Evolutionary conservation across 2,329 filamentous ascomycete species (phyloP).

Genomic region (Thermothelomyces thermophilus): DNA sequence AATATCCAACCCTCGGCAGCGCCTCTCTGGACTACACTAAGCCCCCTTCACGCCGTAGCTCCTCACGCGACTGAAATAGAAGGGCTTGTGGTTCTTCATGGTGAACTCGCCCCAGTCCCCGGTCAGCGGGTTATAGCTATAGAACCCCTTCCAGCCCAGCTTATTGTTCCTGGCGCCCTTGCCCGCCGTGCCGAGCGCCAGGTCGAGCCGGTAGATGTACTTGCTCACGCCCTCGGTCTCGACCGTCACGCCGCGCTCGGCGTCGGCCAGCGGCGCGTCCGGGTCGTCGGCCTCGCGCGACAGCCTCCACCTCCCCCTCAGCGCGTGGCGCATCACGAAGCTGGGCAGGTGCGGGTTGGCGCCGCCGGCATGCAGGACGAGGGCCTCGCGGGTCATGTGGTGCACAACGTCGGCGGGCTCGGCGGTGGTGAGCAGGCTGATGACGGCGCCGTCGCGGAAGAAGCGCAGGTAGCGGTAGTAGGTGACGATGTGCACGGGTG

Average conservation of each 20-base stretch:
- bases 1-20: not conserved
- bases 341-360: slow-evolving; percentile 37
- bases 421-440: slow-evolving; percentile 72
- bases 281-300: slow-evolving; percentile 30
- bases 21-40: slow-evolving; percentile 17
- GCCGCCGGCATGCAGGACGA: slow-evolving; percentile 41
- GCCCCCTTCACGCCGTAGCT: slow-evolving; percentile 49
- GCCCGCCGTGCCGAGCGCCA: slow-evolving; percentile 61
- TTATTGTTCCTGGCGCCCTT: slow-evolving; percentile 73
- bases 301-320: slow-evolving; percentile 50
- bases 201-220: slow-evolving; percentile 79
- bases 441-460: slow-evolving; percentile 78
- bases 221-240: slow-evolving; percentile 83
- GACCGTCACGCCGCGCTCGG: slow-evolving; percentile 65
- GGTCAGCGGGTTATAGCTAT: slow-evolving; percentile 82
- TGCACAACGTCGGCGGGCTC: slow-evolving; percentile 87
- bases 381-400: slow-evolving; percentile 65
- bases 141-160: slow-evolving; percentile 80
- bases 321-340: slow-evolving; percentile 61
- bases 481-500: slow-evolving; percentile 88
- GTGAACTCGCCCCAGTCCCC: slow-evolving; percentile 85
- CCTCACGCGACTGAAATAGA: slow-evolving; percentile 60
- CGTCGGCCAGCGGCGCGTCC: slow-evolving; percentile 32
- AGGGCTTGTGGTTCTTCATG: slow-evolving; percentile 57
- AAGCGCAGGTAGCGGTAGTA: slow-evolving; percentile 97